A percentile compares a stretch with the other conserved stretches of the same genome.
Conservation (phyloP, 2,329 filamentous ascomycete genomes). For the Curvularia lunata region DNA sequence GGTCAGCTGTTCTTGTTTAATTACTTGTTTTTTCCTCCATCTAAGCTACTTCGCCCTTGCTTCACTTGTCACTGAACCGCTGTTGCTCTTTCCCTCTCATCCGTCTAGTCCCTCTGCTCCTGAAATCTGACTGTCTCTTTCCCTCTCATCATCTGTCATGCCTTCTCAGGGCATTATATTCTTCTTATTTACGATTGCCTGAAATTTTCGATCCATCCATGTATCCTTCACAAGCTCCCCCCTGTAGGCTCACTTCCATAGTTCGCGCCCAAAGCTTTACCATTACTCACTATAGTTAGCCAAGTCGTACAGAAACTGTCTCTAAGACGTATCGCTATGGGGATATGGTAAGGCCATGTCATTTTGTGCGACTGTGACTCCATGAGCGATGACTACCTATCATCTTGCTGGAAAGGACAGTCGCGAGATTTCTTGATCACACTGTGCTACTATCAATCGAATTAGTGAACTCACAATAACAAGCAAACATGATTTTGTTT, state of each 20-base stretch:
- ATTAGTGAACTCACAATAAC: background rate
- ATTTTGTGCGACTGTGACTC: constrained; percentile 15
- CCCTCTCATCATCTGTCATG: background rate
- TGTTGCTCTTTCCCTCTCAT: background rate
- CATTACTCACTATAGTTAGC: background rate
- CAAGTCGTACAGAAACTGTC: background rate
- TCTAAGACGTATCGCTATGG: constrained; percentile 1
- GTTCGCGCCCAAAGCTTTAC: background rate
- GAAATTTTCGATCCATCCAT: background rate
- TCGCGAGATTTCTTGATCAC: constrained; percentile 1
- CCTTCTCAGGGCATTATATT: background rate
- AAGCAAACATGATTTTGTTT: constrained; percentile 3
- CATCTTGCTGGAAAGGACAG: constrained; percentile 5
- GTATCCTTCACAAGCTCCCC: background rate
- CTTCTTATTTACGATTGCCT: background rate
- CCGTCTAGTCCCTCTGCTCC: background rate
- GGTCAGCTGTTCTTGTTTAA: background rate
- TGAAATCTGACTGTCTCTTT: background rate
- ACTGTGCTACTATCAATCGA: constrained; percentile 13
- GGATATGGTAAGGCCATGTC: constrained; percentile 6
- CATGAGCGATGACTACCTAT: constrained; percentile 14
- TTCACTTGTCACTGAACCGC: background rate
- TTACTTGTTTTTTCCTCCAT: too few species aligned
- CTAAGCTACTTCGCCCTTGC: background rate
- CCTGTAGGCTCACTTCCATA: too few species aligned